Evolutionary conservation across 2,329 filamentous ascomycete species (phyloP), one percentile per base, ranked within the genome.

Genomic region (Stagonosporopsis tanaceti): DNA sequence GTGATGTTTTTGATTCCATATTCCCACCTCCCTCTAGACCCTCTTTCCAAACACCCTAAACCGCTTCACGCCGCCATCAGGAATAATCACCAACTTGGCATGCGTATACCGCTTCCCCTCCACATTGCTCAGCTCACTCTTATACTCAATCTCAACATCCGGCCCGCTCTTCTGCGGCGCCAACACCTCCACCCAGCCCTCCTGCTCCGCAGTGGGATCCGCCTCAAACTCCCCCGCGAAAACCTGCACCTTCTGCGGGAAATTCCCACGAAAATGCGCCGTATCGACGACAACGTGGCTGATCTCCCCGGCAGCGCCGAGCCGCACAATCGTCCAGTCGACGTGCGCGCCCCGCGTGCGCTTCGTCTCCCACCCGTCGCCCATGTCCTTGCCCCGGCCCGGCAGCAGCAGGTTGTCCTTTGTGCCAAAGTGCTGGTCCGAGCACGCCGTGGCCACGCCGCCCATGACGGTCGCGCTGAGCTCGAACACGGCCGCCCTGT

Each of bases 61-160:
- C 63, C 93, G 83, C 86, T 96, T 97, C 2, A 97, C 90, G 24
- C 94, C 93, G 32, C 94, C 93, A 76, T 98, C 93, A 0, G 94
- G 94, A 66, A 97, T 92, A 74, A 97, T 95, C 32, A 92, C 90
- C 74, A 98, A 81, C 84, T 96, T 97, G 22, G 93, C 87, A 78
- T 95, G 93, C 12, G 90, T 92, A 70, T 92, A 90, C 2, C 81
- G 79, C 72, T 81, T 83, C 35, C 86, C 85, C 64, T 82, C 79
- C 17, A 86, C 80, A 55, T 81, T 70, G 64, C 75, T 73, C 63
- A 82, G 59, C 53, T 78, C 73, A 22, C 30, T 62, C 48, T 65
- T 79, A 72, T 89, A 91, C 61, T 85, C 83, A 73, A 92, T 89
- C 78, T 93, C 90, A 67, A 82, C 80, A 73, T 94, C 90, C 17